phyloP scores from a whole-genome alignment of 192 early-diverging fungal genomes.

The Rhizophagus clarus region DNA sequence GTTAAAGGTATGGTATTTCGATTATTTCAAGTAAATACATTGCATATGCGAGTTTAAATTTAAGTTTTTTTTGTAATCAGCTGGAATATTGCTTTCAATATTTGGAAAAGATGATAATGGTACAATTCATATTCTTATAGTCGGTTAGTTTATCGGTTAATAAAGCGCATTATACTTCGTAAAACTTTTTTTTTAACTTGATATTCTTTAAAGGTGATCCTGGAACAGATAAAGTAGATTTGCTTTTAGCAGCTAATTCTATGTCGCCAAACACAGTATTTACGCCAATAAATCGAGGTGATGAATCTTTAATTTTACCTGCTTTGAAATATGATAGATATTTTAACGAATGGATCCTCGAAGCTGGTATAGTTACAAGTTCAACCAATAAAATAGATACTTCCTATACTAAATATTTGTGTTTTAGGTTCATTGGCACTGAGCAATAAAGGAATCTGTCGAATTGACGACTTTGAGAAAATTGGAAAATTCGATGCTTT shows the following conservation, averaged over 20 bases:
- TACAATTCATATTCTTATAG: slow-evolving; percentile 19
- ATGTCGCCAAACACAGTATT: slow-evolving; percentile 82
- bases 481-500: slow-evolving; percentile 79
- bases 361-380: slow-evolving; percentile 54
- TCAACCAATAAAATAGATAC: slow-evolving; percentile 37
- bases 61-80: slow-evolving; percentile 24
- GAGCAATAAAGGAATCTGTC: slow-evolving; percentile 85
- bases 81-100: slow-evolving; percentile 75
- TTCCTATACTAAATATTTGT: slow-evolving; percentile 34
- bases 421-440: slow-evolving; percentile 74
- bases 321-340: slow-evolving; percentile 72
- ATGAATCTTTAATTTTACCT: slow-evolving; percentile 70
- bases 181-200: slow-evolving; percentile 38
- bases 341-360: slow-evolving; percentile 76
- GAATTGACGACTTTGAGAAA: slow-evolving; percentile 94
- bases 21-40: background rate
- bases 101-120: slow-evolving; percentile 58
- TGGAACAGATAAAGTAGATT: slow-evolving; percentile 85
- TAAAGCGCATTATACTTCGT: slow-evolving; percentile 71
- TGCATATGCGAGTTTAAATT: background rate
- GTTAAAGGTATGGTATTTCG: slow-evolving; percentile 54
- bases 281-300: slow-evolving; percentile 71
- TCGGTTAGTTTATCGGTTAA: slow-evolving; percentile 44
- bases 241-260: slow-evolving; percentile 81
- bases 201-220: slow-evolving; percentile 64